A percentile compares a stretch with the other conserved stretches of the same genome.
Conservation (phyloP, 192 early-diverging fungal genomes). For the Diversispora eburnea region DNA sequence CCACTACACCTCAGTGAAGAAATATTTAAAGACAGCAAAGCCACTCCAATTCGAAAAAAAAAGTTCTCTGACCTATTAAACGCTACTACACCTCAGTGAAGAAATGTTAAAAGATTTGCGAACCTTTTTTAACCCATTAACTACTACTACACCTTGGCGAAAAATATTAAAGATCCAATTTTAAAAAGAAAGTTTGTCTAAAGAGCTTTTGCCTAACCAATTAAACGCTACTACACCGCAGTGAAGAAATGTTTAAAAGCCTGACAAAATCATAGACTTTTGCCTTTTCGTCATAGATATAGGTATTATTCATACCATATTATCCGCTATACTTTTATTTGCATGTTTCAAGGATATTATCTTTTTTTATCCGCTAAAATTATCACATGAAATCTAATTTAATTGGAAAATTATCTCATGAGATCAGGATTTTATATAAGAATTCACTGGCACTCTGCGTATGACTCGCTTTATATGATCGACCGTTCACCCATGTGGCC, state of each 20-base stretch:
- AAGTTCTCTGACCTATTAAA: background rate
- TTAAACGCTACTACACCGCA: background rate
- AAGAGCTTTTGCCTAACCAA: background rate
- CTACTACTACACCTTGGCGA: background rate
- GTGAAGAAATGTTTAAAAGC: background rate
- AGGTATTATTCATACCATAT: conserved; percentile 5
- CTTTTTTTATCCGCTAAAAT: too few relatives aligned
- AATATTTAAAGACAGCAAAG: conserved; percentile 3
- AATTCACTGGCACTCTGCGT: too few relatives aligned
- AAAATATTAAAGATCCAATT: background rate
- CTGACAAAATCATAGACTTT: background rate
- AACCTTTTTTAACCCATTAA: background rate
- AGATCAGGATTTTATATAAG: too few relatives aligned
- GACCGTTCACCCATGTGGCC: too few relatives aligned
- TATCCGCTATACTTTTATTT: background rate
- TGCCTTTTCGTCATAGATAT: background rate
- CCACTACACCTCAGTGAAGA: conserved; percentile 2
- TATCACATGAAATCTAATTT: too few relatives aligned
- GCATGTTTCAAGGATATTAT: too few relatives aligned
- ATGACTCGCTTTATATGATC: too few relatives aligned
- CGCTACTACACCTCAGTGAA: background rate
- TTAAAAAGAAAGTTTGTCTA: background rate
- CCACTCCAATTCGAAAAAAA: conserved; percentile 4
- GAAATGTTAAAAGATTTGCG: background rate
- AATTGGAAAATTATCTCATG: too few relatives aligned